Percentiles rank a stretch among this genome's conserved stretches.
Evolutionary conservation across 495 filamentous ascomycete genomes (phyloP).

Genomic region (Podospora conica): DNA sequence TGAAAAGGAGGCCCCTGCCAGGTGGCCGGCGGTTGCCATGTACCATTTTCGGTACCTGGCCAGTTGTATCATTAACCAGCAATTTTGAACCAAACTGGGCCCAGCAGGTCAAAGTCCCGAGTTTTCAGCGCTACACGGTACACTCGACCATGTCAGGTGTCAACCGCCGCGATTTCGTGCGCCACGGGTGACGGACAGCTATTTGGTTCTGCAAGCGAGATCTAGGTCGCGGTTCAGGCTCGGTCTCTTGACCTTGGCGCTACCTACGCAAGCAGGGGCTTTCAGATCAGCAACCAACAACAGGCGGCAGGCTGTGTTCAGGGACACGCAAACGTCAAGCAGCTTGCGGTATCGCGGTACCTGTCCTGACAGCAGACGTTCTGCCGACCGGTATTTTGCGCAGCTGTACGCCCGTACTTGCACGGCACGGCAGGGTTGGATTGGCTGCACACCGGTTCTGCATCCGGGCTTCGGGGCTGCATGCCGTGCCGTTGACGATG

Average conservation of each 20-base stretch:
- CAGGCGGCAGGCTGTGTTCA: not conserved
- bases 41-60: too few relatives aligned
- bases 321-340: not conserved
- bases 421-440: not conserved
- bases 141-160: too few relatives aligned
- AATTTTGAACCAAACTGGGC: too few relatives aligned
- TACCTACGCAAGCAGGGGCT: not conserved
- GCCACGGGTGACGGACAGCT: not conserved
- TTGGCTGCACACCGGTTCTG: not conserved
- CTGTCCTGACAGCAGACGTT: not conserved
- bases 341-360: not conserved
- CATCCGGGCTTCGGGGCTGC: not conserved
- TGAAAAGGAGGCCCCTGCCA: too few relatives aligned
- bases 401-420: not conserved
- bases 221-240: not conserved
- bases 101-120: not conserved
- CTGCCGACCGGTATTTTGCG: not conserved
- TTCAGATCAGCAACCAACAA: not conserved
- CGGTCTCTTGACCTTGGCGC: not conserved
- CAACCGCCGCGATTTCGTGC: not conserved
- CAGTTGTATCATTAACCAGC: too few relatives aligned
- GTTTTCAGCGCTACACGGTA: not conserved
- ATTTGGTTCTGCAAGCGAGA: not conserved
- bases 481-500: not conserved
- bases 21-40: too few relatives aligned